Percentiles rank a stretch among this genome's conserved stretches.
These are phyloP conservation scores for Cyclotella baltica DNA, from an alignment of 108 stramenopile species.

Conservation along the genomic window DNA sequence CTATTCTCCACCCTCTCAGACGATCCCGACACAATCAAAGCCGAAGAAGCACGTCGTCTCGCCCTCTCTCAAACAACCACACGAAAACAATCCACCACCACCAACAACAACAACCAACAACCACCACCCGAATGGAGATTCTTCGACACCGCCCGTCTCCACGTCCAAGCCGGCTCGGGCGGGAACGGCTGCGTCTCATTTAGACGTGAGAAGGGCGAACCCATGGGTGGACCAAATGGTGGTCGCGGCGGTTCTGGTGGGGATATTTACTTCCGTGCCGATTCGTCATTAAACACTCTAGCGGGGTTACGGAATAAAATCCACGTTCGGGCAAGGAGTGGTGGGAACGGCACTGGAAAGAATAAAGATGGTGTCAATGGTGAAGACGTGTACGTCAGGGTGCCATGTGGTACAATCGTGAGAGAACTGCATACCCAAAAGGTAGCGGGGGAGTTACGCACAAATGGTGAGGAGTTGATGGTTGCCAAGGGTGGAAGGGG, in stretches of 20 bases:
- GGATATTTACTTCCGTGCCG: conserved; percentile 79
- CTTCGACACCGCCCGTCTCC: conserved; percentile 89
- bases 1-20: neutral
- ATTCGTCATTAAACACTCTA: conserved; percentile 88
- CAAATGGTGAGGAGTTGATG: conserved; percentile 79
- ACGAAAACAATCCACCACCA: neutral
- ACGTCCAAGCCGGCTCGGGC: conserved; percentile 92
- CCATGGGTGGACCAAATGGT: conserved; percentile 93
- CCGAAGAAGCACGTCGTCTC: conserved; percentile 6
- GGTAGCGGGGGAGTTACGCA: conserved; percentile 88
- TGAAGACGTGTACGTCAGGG: conserved; percentile 73
- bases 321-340: conserved; percentile 81
- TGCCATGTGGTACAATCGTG: conserved; percentile 95
- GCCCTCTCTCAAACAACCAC: neutral
- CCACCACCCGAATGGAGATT: conserved; percentile 86
- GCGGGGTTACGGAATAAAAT: conserved; percentile 80
- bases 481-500: conserved; percentile 95
- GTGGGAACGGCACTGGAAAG: conserved; percentile 90
- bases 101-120: conserved; percentile 7
- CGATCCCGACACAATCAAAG: conserved; percentile 16
- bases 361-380: conserved; percentile 78
- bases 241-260: conserved; percentile 93
- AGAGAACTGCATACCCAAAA: conserved; percentile 86
- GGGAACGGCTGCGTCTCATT: conserved; percentile 97
- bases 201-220: conserved; percentile 90